Percentiles rank a stretch among this genome's conserved stretches.
These are phyloP conservation scores for Phytopythium oedochilum DNA, from an alignment of 352 stramenopile species.

Conservation along the genomic window DNA sequence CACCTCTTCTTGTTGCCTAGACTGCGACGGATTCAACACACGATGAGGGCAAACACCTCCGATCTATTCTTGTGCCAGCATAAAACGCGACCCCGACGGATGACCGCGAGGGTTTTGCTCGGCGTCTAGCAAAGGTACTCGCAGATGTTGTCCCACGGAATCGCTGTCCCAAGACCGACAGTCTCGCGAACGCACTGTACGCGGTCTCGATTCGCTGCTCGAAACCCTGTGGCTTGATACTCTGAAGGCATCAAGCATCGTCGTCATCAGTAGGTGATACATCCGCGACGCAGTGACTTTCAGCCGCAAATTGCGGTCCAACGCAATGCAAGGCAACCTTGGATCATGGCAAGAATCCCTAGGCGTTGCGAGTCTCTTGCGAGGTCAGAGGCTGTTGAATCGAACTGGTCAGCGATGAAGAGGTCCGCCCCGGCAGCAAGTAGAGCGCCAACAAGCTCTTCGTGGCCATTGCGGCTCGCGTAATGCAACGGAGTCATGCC, in stretches of 20 bases:
- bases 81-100: too few species aligned
- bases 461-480: conserved; percentile 55
- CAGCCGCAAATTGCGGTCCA: too few species aligned
- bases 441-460: conserved; percentile 32
- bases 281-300: too few species aligned
- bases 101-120: too few species aligned
- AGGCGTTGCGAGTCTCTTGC: conserved; percentile 49
- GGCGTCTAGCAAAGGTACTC: neutral
- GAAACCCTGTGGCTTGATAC: conserved; percentile 13
- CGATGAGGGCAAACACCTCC: too few species aligned
- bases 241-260: neutral
- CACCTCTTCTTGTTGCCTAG: too few species aligned
- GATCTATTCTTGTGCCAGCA: conserved; percentile 1
- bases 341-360: conserved; percentile 40
- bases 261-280: neutral
- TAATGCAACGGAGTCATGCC: conserved; percentile 47
- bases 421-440: conserved; percentile 24
- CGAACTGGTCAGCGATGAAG: conserved; percentile 46
- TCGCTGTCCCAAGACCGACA: neutral
- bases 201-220: conserved; percentile 14
- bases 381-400: conserved; percentile 45
- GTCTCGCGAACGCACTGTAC: conserved; percentile 12
- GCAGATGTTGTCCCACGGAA: neutral
- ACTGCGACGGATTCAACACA: too few species aligned
- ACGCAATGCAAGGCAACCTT: too few species aligned